A percentile compares a stretch with the other conserved stretches of the same genome.
Conservation (phyloP, 2,329 filamentous ascomycete genomes). For the Cladophialophora bantiana region DNA sequence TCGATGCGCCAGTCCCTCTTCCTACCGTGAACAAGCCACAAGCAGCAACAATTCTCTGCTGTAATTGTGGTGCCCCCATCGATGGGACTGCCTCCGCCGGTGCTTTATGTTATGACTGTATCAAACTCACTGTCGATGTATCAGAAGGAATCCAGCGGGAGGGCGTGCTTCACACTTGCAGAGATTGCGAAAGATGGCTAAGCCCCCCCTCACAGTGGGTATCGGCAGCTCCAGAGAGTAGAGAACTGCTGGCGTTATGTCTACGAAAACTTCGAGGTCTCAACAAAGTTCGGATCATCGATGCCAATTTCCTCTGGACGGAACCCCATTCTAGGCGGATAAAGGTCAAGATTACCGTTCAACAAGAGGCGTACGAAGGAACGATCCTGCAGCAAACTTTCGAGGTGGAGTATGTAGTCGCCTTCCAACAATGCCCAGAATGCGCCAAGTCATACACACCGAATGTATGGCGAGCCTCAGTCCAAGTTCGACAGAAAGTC, state of each 20-base stretch:
- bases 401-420: constrained; percentile 90
- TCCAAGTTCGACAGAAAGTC: constrained; percentile 97
- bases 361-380: constrained; percentile 71
- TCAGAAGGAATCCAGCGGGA: constrained; percentile 90
- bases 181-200: constrained; percentile 93
- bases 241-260: constrained; percentile 91
- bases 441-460: constrained; percentile 95
- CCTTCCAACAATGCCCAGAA: constrained; percentile 92
- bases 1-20: constrained; percentile 62
- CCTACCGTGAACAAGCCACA: constrained; percentile 36
- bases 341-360: constrained; percentile 94
- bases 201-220: constrained; percentile 87
- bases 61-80: constrained; percentile 95
- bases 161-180: constrained; percentile 86
- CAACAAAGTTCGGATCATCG: constrained; percentile 89
- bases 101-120: constrained; percentile 93
- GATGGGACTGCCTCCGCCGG: constrained; percentile 86
- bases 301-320: constrained; percentile 97
- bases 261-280: constrained; percentile 85
- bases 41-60: constrained; percentile 82
- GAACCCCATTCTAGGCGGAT: constrained; percentile 93
- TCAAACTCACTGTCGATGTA: constrained; percentile 93
- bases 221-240: constrained; percentile 81
- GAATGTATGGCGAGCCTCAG: constrained; percentile 91
- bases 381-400: constrained; percentile 89